A percentile compares a stretch with the other conserved stretches of the same genome.
Conservation (phyloP, 1,284 basidiomycete genomes). For the Agroathelia rolfsii region DNA sequence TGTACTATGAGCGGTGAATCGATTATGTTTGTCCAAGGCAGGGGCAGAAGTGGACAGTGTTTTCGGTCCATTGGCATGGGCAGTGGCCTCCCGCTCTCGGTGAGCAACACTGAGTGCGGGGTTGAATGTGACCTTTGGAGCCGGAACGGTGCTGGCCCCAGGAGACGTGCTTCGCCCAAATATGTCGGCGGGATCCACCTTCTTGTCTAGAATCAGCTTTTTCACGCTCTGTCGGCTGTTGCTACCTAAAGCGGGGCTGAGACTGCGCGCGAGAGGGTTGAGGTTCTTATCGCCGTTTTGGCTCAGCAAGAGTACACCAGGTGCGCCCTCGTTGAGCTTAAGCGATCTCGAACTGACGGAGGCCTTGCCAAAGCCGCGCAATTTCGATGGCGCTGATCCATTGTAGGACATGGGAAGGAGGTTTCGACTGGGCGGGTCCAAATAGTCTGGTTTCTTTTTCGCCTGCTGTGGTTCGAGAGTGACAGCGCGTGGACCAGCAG, state of each 20-base stretch:
- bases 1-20: conserved; percentile 37
- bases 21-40: conserved; percentile 31
- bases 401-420: conserved; percentile 50
- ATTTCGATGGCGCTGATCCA: conserved; percentile 58
- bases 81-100: conserved; percentile 53
- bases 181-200: conserved; percentile 60
- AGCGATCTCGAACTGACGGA: conserved; percentile 30
- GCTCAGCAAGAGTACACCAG: conserved; percentile 40
- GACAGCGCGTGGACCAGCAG: conserved; percentile 53
- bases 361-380: conserved; percentile 56
- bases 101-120: conserved; percentile 63
- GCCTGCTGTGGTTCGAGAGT: conserved; percentile 53
- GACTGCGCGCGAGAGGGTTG: conserved; percentile 45
- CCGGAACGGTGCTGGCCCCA: conserved; percentile 26
- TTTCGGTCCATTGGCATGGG: conserved; percentile 20
- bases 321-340: conserved; percentile 42
- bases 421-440: conserved; percentile 57
- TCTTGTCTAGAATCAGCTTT: conserved; percentile 85
- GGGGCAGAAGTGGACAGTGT: conserved; percentile 32
- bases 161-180: conserved; percentile 47
- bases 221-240: conserved; percentile 83
- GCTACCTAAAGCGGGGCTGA: conserved; percentile 63
- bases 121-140: conserved; percentile 61
- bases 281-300: conserved; percentile 31
- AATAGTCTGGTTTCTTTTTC: conserved; percentile 65